These are phyloP conservation scores for Curvularia sp. DNA, from an alignment of 2,329 filamentous ascomycete species.

Conservation along the genomic window DNA sequence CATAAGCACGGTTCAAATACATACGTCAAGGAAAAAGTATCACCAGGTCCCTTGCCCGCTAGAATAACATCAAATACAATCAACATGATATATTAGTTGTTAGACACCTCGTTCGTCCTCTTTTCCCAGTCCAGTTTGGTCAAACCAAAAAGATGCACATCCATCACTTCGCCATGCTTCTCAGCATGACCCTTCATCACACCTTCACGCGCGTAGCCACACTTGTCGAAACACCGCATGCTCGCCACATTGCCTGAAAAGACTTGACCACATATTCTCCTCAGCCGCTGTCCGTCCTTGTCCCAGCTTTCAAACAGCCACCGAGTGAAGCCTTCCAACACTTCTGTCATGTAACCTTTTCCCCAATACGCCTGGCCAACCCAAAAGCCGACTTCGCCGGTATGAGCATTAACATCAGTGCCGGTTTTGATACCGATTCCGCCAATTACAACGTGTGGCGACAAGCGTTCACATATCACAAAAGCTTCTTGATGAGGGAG, in stretches of 20 bases:
- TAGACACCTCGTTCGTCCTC: constrained; percentile 4
- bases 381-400: constrained; percentile 55
- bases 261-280: constrained; percentile 42
- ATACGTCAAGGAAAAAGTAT: not conserved
- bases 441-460: constrained; percentile 41
- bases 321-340: constrained; percentile 42
- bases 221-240: constrained; percentile 48
- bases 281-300: constrained; percentile 34
- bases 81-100: not conserved
- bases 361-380: constrained; percentile 50
- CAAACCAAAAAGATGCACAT: constrained; percentile 47
- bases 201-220: constrained; percentile 51
- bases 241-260: constrained; percentile 47
- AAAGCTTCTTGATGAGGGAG: constrained; percentile 27
- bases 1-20: constrained; percentile 15
- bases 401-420: constrained; percentile 47
- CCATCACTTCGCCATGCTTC: constrained; percentile 47
- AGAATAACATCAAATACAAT: not conserved
- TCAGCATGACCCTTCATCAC: constrained; percentile 42
- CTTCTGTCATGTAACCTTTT: constrained; percentile 43
- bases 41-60: not conserved
- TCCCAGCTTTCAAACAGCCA: constrained; percentile 45
- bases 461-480: constrained; percentile 23
- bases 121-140: constrained; percentile 43
- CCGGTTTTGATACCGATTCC: constrained; percentile 50